Evolutionary conservation across 495 filamentous ascomycete genomes (phyloP), one percentile per base, ranked within the genome.

Genomic region (Trichoderma virens): DNA sequence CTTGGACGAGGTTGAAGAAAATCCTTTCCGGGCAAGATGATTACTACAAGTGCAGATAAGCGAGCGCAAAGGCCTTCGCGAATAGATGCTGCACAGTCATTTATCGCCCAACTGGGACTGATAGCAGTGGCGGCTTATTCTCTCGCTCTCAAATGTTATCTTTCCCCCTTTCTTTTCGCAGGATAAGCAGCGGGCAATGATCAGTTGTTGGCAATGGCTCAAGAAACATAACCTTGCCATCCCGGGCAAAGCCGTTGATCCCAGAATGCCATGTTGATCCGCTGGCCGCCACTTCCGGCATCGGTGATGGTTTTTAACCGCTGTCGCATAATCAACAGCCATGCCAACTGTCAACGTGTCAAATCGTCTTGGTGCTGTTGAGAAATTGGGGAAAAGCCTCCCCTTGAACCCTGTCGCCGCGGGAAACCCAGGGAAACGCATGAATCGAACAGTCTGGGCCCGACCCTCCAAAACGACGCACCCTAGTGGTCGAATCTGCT

Each of bases 381-480:
- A 47, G n/a, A 23, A 43, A 18, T 4, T 35, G 32, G 11, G 11
- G 32, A 35, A 47, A 5, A 2, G 43, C n/a, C 43, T 28, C 20
- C 25, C 9, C 4, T 16, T 5, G 8, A 3, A 27, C 25, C 2
- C 51, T 13, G 25, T 56, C 51, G 23, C 51, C 51, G 51, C 51
- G 51, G 51, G 25, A 56, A 56, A 56, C 51, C 28, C 25, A 11
- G 1, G 1, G 51, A 56, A 56, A 1, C 11, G 7, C 51, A 27
- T 27, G 47, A 56, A 18, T 56, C 47, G 47, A 27, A 56, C 23
- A 56, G 25, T 56, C 51, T 56, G 27, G 51, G 28, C 51, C 51
- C 51, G 41, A 45, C 41, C 41, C 41, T n/a, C 25, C 51, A 9
- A 16, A 56, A 56, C 20, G 23, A 8, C 13, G 51, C 13, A 18